Evolutionary conservation across 192 early-diverging fungal species (phyloP).

Genomic region (Bifiguratus adelaidae): DNA sequence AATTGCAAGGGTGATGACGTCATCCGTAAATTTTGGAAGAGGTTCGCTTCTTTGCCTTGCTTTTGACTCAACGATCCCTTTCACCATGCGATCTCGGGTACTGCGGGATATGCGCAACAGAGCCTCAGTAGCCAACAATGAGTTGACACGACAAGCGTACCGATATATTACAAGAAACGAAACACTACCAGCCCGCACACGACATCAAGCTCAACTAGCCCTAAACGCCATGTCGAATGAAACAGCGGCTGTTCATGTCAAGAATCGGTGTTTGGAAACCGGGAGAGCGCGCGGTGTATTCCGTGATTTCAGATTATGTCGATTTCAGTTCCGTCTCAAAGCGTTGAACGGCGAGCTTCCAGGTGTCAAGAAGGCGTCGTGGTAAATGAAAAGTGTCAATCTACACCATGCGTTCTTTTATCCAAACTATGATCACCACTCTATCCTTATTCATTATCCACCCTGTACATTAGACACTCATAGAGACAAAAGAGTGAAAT

Average conservation of each 20-base stretch:
- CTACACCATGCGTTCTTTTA: no score
- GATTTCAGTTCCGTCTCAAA: conserved; percentile 72
- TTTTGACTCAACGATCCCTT: no score
- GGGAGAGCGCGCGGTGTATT: conserved; percentile 69
- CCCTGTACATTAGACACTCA: no score
- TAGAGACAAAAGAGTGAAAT: no score
- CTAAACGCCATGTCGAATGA: conserved; percentile 55
- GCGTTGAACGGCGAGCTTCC: conserved; percentile 71
- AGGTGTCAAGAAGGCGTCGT: conserved; percentile 70
- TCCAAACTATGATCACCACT: no score
- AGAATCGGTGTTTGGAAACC: conserved; percentile 64
- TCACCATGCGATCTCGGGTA: conserved; percentile 35
- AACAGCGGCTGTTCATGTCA: conserved; percentile 50
- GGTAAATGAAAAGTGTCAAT: conserved; percentile 38
- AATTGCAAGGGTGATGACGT: no score
- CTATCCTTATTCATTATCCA: no score
- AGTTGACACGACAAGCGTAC: conserved; percentile 63
- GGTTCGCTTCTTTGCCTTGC: no score
- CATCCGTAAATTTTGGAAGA: no score
- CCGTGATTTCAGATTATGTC: conserved; percentile 61
- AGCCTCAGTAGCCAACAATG: conserved; percentile 49
- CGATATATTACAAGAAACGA: conserved; percentile 71
- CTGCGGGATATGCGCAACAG: conserved; percentile 66
- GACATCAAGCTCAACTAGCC: conserved; percentile 67
- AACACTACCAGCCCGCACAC: conserved; percentile 55